Conservation (phyloP, 2,329 filamentous ascomycete genomes). For the Gaeumannomyces tritici region DNA sequence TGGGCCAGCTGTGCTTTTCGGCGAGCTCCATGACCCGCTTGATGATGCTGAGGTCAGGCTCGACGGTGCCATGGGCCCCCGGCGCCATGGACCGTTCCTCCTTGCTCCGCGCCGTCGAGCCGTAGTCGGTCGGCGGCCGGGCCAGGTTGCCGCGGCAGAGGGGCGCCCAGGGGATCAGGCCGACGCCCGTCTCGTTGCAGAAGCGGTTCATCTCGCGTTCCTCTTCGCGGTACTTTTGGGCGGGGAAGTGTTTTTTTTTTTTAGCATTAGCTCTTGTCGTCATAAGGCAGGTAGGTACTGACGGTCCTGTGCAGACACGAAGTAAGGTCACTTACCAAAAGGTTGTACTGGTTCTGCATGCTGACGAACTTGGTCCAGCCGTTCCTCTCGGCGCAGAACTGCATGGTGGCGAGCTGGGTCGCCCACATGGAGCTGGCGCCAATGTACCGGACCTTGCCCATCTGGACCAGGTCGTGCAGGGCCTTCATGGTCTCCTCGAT, state of each 20-base stretch:
- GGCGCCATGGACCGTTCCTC: conserved; percentile 1
- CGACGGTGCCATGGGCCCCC: conserved; percentile 11
- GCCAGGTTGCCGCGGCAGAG: conserved; percentile 20
- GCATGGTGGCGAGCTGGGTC: conserved; percentile 34
- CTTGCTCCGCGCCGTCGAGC: conserved; percentile 6
- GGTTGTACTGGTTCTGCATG: conserved; percentile 45
- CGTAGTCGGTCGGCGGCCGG: conserved; percentile 13
- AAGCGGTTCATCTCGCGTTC: conserved; percentile 28
- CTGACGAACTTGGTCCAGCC: conserved; percentile 44
- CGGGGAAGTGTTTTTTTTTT: background rate
- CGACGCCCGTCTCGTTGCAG: conserved; percentile 21
- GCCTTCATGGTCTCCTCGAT: conserved; percentile 49
- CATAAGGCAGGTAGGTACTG: background rate
- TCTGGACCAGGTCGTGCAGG: conserved; percentile 43
- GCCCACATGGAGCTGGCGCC: conserved; percentile 33
- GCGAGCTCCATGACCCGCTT: conserved; percentile 10
- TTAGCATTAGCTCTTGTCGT: background rate
- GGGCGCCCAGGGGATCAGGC: conserved; percentile 27
- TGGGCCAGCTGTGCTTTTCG: conserved; percentile 9
- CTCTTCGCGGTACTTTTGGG: conserved; percentile 40
- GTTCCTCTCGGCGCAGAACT: conserved; percentile 37
- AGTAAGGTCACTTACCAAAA: conserved; percentile 17
- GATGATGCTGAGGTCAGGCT: conserved; percentile 14
- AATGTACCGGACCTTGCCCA: conserved; percentile 39
- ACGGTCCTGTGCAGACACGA: too few species aligned